Evolutionary conservation across 805 yeast genomes (phyloP), one percentile per base, ranked within the genome.

Genomic region (Schwanniomyces sp.): DNA sequence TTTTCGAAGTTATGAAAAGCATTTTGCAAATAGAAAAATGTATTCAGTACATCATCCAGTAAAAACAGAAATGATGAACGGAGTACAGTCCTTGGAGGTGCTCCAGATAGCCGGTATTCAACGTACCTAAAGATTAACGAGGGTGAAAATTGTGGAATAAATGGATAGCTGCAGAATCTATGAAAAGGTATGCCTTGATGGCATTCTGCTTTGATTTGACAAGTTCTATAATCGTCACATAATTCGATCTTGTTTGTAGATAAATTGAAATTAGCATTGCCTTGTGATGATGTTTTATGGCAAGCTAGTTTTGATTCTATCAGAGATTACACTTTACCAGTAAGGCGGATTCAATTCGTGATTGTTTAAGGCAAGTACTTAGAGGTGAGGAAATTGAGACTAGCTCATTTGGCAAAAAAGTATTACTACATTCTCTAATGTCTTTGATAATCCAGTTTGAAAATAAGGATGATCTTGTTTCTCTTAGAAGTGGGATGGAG

Each of bases 111-210:
- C 16, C 11, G 28, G 16, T 12, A 39, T 5, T 17, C 40, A 16
- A 21, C 24, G 24, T 3, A 21, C 5, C 5, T 21, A 21, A 27
- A 3, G 21, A 21, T 11, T 21, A 18, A 14, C 28, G 46, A 41
- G 27, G 43, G 29, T 34, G 41, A n/a, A 37, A 17, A 36, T 18
- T 46, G 7, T 30, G 39, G 8, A 14, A 44, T n/a, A 44, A 41
- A 28, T 48, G 51, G 48, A 44, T 48, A 18, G 46, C 41, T 9
- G 49, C 48, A 11, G 51, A 48, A 38, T 44, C 48, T 6, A 40
- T 48, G 46, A 48, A 48, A 26, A 14, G 51, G 25, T 44, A 45
- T 38, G 27, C 43, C 12, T 29, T 45, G 5, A 18, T 45, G 41
- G 24, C 48, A 5, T 48, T 48, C 36, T 26, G 38, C 32, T 42